phyloP scores from a whole-genome alignment of 2,329 filamentous ascomycete species.

The Lecanicillium sp. region DNA sequence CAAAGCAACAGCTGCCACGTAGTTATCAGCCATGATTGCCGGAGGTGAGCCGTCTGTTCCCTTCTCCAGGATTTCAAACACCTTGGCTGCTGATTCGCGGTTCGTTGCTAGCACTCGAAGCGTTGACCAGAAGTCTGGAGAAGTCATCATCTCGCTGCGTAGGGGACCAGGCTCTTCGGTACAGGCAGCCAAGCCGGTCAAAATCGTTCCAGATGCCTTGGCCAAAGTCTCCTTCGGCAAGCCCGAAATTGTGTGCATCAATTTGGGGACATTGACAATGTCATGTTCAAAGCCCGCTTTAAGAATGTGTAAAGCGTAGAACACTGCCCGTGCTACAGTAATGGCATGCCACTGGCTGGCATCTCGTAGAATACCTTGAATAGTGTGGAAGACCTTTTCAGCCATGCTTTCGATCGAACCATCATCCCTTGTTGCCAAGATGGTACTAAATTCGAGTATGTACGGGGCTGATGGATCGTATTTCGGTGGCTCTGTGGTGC shows the following conservation, averaged over 20 bases:
- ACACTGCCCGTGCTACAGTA: slow-evolving; percentile 74
- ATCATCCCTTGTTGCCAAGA: slow-evolving; percentile 68
- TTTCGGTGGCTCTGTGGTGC: slow-evolving; percentile 34
- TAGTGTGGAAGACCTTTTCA: slow-evolving; percentile 67
- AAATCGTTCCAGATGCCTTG: slow-evolving; percentile 64
- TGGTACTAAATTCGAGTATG: slow-evolving; percentile 82
- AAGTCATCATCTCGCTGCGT: slow-evolving; percentile 88
- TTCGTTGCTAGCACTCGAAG: slow-evolving; percentile 65
- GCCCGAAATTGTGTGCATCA: slow-evolving; percentile 84
- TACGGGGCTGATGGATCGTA: slow-evolving; percentile 88
- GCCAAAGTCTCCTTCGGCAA: slow-evolving; percentile 72
- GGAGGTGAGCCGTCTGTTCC: slow-evolving; percentile 66
- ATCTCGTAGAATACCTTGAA: slow-evolving; percentile 78
- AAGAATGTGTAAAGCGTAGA: slow-evolving; percentile 77
- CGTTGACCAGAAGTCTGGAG: slow-evolving; percentile 94
- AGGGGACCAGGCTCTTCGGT: slow-evolving; percentile 70
- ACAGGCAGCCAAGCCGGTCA: slow-evolving; percentile 73
- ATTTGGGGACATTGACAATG: slow-evolving; percentile 83
- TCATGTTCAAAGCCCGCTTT: slow-evolving; percentile 83
- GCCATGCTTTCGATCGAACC: slow-evolving; percentile 66
- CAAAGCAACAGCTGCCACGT: slow-evolving; percentile 75
- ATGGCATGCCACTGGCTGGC: slow-evolving; percentile 71
- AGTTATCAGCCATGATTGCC: slow-evolving; percentile 90
- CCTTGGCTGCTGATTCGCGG: slow-evolving; percentile 62
- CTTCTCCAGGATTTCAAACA: slow-evolving; percentile 80